Evolutionary conservation across 1,284 basidiomycete genomes (phyloP).

Genomic region (Papiliotrema flavescens): DNA sequence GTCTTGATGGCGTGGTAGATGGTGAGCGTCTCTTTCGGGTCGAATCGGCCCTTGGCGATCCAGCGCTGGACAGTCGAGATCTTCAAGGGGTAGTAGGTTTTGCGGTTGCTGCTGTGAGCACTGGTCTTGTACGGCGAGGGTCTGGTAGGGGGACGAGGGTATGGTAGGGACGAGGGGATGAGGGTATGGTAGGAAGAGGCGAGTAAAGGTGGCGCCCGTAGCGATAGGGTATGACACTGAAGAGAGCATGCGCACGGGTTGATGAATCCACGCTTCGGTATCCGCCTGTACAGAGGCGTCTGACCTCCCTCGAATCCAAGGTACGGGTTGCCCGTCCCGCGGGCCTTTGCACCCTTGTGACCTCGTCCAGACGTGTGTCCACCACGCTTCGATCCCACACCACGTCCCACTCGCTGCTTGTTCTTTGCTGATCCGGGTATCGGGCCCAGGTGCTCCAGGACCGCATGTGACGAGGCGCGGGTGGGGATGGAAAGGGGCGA

Average conservation of each 20-base stretch:
- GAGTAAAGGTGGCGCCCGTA: too few relatives aligned
- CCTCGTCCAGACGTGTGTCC: conserved; percentile 82
- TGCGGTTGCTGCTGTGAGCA: conserved; percentile 56
- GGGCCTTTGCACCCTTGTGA: conserved; percentile 92
- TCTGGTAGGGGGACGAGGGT: too few relatives aligned
- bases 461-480: not conserved
- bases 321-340: conserved; percentile 82
- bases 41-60: conserved; percentile 79
- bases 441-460: not conserved
- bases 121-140: too few relatives aligned
- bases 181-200: too few relatives aligned
- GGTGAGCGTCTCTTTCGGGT: conserved; percentile 79
- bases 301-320: conserved; percentile 93
- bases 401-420: not conserved
- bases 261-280: conserved; percentile 91
- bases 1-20: conserved; percentile 78
- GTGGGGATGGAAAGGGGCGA: too few relatives aligned
- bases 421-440: not conserved
- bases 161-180: too few relatives aligned
- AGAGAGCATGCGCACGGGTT: conserved; percentile 66
- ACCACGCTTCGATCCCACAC: conserved; percentile 50
- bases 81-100: conserved; percentile 78
- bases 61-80: conserved; percentile 84
- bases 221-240: not conserved
- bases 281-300: conserved; percentile 84